Conservation (phyloP, 805 yeast genomes). For the Candida nemodendra region DNA sequence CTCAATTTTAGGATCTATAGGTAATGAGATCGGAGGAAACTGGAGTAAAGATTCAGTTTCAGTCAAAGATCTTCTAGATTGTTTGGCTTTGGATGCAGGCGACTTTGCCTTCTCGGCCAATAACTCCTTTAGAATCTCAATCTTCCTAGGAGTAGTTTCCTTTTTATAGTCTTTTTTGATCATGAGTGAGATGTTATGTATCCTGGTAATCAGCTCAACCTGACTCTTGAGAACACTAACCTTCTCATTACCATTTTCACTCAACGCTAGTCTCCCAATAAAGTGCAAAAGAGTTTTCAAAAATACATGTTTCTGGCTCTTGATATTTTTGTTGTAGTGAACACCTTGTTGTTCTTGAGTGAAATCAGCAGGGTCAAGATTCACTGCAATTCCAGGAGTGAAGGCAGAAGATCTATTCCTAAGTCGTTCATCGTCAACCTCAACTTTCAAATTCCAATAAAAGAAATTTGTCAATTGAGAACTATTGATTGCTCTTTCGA, state of each 20-base stretch:
- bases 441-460: conserved; percentile 91
- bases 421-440: conserved; percentile 61
- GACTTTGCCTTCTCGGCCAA: conserved; percentile 49
- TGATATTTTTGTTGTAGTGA: conserved; percentile 4
- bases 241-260: conserved; percentile 28
- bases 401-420: conserved; percentile 17
- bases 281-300: conserved; percentile 31
- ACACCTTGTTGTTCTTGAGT: conserved; percentile 13
- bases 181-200: conserved; percentile 63
- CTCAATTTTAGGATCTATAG: conserved; percentile 76
- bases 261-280: conserved; percentile 22
- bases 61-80: conserved; percentile 11
- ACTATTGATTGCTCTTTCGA: conserved; percentile 66
- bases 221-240: conserved; percentile 44
- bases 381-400: conserved; percentile 1
- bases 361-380: conserved; percentile 14
- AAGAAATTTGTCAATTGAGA: conserved; percentile 73
- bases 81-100: conserved; percentile 5
- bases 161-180: conserved; percentile 56
- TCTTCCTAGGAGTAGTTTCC: conserved; percentile 76
- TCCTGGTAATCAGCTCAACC: conserved; percentile 61
- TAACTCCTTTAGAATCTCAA: conserved; percentile 62
- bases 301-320: conserved; percentile 20
- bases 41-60: conserved; percentile 33
- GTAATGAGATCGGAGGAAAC: conserved; percentile 61